phyloP scores from a whole-genome alignment of 2,329 filamentous ascomycete species.

The Ophiosphaerella narmari region DNA sequence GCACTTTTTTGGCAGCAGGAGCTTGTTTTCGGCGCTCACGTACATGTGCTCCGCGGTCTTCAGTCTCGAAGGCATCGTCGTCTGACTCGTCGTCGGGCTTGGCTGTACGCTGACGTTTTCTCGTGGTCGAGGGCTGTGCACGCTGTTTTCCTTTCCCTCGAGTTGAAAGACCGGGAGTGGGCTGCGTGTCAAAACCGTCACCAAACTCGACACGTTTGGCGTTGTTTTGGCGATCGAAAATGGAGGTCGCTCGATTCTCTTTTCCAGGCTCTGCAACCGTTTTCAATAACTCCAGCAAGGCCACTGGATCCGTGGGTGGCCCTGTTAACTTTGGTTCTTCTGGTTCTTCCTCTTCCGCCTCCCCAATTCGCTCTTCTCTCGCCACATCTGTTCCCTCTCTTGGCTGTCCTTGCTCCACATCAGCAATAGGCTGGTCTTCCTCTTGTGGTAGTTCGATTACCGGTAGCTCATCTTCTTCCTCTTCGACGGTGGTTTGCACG shows the following conservation, averaged over 20 bases:
- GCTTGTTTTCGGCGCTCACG: conserved; percentile 44
- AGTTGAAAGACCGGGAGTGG: conserved; percentile 28
- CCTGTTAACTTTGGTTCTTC: conserved; percentile 6
- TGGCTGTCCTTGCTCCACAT: conserved; percentile 5
- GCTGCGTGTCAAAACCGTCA: conserved; percentile 40
- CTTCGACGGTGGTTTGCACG: conserved; percentile 3
- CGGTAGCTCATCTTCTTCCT: conserved; percentile 7
- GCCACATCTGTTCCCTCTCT: neutral
- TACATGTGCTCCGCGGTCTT: conserved; percentile 41
- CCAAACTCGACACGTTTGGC: conserved; percentile 47
- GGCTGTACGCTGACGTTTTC: conserved; percentile 30
- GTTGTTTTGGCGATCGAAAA: conserved; percentile 49
- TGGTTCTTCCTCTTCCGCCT: conserved; percentile 3
- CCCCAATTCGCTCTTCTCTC: neutral
- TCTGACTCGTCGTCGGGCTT: conserved; percentile 35
- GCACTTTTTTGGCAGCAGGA: conserved; percentile 33
- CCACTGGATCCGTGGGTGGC: conserved; percentile 30
- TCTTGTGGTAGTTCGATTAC: conserved; percentile 10
- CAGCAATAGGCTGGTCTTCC: conserved; percentile 4
- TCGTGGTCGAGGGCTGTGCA: conserved; percentile 23
- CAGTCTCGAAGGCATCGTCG: conserved; percentile 53
- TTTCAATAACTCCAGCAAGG: conserved; percentile 25
- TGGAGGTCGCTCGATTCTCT: conserved; percentile 40
- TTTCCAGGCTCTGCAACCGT: conserved; percentile 28
- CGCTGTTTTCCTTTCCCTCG: conserved; percentile 35